A percentile compares a stretch with the other conserved stretches of the same genome.
These are phyloP conservation scores for Dicorynia guianensis DNA, from an alignment of 306 rosid genomes.

Conservation along the genomic window DNA sequence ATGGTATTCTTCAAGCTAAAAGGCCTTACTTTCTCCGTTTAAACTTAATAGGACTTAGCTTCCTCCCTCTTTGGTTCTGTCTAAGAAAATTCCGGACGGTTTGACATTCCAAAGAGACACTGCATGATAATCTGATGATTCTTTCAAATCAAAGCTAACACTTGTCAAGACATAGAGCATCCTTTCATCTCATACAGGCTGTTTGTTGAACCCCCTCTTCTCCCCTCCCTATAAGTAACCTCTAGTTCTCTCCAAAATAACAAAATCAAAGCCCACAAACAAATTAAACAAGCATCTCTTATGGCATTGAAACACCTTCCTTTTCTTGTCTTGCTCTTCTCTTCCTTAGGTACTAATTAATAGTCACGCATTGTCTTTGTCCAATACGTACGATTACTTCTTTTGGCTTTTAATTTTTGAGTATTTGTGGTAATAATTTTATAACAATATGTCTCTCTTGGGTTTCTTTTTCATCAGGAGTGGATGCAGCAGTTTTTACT, in stretches of 20 bases:
- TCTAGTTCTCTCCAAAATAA: too few species aligned
- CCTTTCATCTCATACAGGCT: conserved; percentile 11
- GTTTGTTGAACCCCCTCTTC: conserved; percentile 43
- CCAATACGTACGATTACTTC: too few species aligned
- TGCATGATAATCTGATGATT: conserved; percentile 32
- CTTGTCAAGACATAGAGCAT: conserved; percentile 21
- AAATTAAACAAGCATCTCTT: conserved; percentile 3
- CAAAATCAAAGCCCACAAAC: too few species aligned
- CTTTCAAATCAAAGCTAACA: conserved; percentile 28
- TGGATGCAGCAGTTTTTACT: conserved; percentile 59
- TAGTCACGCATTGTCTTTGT: neutral
- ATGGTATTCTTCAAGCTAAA: neutral
- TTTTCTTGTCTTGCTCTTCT: conserved; percentile 35
- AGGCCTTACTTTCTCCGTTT: conserved; percentile 18
- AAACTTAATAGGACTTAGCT: conserved; percentile 10
- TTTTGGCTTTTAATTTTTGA: neutral
- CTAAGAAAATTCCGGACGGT: conserved; percentile 26
- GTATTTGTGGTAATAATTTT: neutral
- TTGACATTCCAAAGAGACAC: conserved; percentile 14
- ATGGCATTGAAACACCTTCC: conserved; percentile 42
- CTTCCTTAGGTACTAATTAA: conserved; percentile 26
- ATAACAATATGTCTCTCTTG: conserved; percentile 14
- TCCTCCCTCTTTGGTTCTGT: conserved; percentile 4
- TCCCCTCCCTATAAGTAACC: conserved; percentile 20
- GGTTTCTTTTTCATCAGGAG: conserved; percentile 44